Conservation (phyloP, 257 asterid genomes). For the Petunia axillaris region DNA sequence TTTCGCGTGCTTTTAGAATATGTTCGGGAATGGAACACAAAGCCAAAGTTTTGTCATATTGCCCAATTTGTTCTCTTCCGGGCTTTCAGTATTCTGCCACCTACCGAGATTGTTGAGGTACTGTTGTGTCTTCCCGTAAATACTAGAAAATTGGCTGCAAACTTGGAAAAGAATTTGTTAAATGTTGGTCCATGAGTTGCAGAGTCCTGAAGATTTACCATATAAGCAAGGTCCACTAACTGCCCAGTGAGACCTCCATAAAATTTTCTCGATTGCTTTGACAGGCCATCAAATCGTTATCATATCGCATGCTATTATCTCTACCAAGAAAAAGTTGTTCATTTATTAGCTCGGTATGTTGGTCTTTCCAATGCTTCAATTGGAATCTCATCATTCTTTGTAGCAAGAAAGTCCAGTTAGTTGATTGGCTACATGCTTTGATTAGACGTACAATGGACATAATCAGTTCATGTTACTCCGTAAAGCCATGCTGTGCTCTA, state of each 20-base stretch:
- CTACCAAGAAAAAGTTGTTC: neutral
- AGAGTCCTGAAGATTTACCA: neutral
- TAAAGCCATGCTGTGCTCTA: neutral
- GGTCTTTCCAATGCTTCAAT: neutral
- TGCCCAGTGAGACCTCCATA: neutral
- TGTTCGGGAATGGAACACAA: slow-evolving; percentile 88
- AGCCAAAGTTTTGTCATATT: slow-evolving; percentile 79
- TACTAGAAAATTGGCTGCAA: neutral
- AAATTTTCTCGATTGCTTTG: neutral
- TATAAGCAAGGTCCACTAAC: neutral
- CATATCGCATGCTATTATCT: neutral
- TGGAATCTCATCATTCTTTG: neutral
- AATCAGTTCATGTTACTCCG: neutral
- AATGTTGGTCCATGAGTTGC: neutral
- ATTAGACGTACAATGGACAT: neutral
- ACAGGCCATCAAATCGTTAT: neutral
- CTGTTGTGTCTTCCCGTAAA: slow-evolving; percentile 16
- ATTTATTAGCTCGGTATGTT: slow-evolving; percentile 2
- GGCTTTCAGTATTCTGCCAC: slow-evolving; percentile 60
- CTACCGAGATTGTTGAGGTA: slow-evolving; percentile 75
- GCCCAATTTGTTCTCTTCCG: slow-evolving; percentile 73
- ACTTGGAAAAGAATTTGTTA: neutral
- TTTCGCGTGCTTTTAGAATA: slow-evolving; percentile 67
- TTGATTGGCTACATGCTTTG: slow-evolving; percentile 13
- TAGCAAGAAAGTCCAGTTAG: slow-evolving; percentile 17